Conservation (phyloP, 2,329 filamentous ascomycete genomes). For the Lecanicillium sp. region DNA sequence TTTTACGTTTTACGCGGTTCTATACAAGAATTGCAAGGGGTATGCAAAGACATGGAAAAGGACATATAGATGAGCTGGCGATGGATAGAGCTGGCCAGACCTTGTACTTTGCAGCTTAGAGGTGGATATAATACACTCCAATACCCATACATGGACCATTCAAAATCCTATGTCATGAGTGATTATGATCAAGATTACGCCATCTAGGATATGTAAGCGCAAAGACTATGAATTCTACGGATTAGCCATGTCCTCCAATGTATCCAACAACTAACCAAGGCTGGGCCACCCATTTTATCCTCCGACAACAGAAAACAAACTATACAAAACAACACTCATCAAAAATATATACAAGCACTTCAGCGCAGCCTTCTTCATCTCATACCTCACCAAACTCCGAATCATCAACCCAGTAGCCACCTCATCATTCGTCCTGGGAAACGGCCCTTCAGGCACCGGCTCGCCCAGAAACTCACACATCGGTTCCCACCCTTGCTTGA, state of each 20-base stretch:
- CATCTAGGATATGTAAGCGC: too few relatives aligned
- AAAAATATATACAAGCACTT: too few relatives aligned
- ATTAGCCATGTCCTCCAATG: too few relatives aligned
- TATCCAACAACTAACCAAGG: too few relatives aligned
- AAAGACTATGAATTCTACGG: too few relatives aligned
- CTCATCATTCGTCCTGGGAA: conserved; percentile 12
- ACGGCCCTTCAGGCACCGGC: conserved; percentile 17
- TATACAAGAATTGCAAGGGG: background rate
- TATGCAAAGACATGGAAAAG: conserved; percentile 2
- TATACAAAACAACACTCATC: too few relatives aligned
- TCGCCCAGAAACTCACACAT: conserved; percentile 25
- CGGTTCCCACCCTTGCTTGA: conserved; percentile 26
- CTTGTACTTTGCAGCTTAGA: conserved; percentile 1
- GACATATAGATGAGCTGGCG: background rate
- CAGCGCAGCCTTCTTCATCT: too few relatives aligned
- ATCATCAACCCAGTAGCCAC: background rate
- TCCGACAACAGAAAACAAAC: too few relatives aligned
- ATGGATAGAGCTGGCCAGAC: conserved; percentile 4
- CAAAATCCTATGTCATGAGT: too few relatives aligned
- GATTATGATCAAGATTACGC: too few relatives aligned
- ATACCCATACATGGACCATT: background rate
- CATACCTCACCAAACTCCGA: too few relatives aligned
- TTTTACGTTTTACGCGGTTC: background rate
- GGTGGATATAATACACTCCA: background rate
- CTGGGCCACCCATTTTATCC: too few relatives aligned